Evolutionary conservation across 345 rosid species (phyloP), one percentile per base, ranked within the genome.

Genomic region (Brassica juncea): DNA sequence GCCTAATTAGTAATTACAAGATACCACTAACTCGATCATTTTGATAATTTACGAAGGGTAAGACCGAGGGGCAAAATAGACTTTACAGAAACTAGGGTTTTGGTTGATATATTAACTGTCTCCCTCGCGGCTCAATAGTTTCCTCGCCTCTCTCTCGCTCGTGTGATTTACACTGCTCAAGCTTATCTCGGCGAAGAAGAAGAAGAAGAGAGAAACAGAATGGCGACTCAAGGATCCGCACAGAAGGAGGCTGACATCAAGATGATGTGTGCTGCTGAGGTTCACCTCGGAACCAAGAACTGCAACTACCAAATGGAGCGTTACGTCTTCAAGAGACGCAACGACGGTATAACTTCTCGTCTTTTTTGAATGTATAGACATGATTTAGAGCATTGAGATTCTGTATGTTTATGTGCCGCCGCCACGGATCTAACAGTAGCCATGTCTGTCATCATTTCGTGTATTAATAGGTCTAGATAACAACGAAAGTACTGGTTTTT

Each of bases 261-360:
- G 77, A 86, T 92, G 92, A 94, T 94, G 98, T 77, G 90, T 85
- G 91, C 97, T 0, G 92, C 98, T 6, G 94, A 94, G 71, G 98
- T 94, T 57, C 97, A 94, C 69, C 90, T 92, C 60, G 98, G 98
- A 3, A 94, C 98, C 76, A 94, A 94, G 72, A 92, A 94, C 77
- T 92, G 96, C 54, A 88, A 94, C 31, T 94, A 81, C 82, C 98
- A 94, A 79, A 92, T 94, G 98, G 98, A 92, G 66, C 91, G 96
- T 8, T 94, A 94, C 78, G 93, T 87, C 66, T 92, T 90, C 91
- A 94, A 94, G 90, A 88, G 98, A 68, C 92, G 97, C 74, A 87
- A 90, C 66, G 98, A 94, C 52, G 98, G 98, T 94, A 83, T 8
- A 14, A 0, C 10, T 3, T 39, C 64, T 32, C 6, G 8, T 69